Evolutionary conservation across 805 yeast species (phyloP).

Genomic region (Saccharomycopsis guyanensis): DNA sequence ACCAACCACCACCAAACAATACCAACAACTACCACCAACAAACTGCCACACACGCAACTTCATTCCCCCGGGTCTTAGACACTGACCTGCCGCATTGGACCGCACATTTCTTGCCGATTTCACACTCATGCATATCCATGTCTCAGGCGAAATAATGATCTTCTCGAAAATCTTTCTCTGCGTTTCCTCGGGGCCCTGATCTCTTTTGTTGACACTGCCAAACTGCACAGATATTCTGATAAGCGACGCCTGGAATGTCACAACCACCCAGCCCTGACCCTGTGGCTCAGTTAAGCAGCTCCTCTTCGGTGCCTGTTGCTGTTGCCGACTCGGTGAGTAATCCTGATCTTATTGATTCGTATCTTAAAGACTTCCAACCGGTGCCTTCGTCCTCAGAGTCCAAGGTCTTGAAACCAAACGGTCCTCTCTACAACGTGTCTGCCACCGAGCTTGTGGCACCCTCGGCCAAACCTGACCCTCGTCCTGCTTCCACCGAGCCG

Average conservation of each 20-base stretch:
- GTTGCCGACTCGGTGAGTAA: background rate
- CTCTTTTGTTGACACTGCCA: background rate
- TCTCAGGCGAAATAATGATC: background rate
- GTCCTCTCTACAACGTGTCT: background rate
- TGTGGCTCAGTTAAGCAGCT: background rate
- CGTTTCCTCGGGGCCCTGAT: background rate
- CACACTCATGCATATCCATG: background rate
- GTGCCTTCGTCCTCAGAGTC: conserved; percentile 52
- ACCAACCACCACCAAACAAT: too few species aligned
- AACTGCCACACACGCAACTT: too few species aligned
- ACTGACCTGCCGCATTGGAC: background rate
- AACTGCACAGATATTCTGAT: too few species aligned
- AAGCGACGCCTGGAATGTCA: too few species aligned
- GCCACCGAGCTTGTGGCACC: background rate
- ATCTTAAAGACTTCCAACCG: conserved; percentile 65
- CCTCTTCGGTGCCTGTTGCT: background rate
- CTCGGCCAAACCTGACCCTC: background rate
- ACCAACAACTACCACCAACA: too few species aligned
- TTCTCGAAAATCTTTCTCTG: background rate
- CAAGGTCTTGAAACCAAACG: conserved; percentile 23
- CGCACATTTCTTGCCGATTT: background rate
- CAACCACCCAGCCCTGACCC: too few species aligned
- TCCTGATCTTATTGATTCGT: too few species aligned
- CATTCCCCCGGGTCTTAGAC: too few species aligned
- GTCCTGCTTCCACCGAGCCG: background rate